Conservation (phyloP, 2,329 filamentous ascomycete genomes). For the Dryadomyces sulphureus region DNA sequence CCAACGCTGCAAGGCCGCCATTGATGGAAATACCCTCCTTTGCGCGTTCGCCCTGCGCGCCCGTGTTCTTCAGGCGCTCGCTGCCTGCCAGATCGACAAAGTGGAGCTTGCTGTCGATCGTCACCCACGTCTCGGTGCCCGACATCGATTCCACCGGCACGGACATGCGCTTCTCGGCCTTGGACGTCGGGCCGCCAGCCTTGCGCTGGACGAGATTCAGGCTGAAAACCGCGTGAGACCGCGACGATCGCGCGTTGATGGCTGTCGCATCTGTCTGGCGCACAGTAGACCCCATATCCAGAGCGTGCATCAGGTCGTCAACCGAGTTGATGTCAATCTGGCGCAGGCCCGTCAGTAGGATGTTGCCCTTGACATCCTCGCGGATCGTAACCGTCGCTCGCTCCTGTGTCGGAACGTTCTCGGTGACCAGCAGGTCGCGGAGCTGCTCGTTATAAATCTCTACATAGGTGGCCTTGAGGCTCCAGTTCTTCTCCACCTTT, state of each 20-base stretch:
- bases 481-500: conserved; percentile 64
- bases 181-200: conserved; percentile 33
- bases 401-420: conserved; percentile 53
- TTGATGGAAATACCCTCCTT: conserved; percentile 98
- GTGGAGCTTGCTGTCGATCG: conserved; percentile 93
- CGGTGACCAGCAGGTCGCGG: conserved; percentile 74
- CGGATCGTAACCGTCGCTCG: conserved; percentile 75
- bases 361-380: conserved; percentile 88
- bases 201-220: conserved; percentile 85
- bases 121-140: conserved; percentile 55
- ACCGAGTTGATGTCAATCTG: conserved; percentile 82
- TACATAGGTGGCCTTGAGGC: conserved; percentile 85
- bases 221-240: conserved; percentile 94
- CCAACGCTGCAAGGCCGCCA: conserved; percentile 80
- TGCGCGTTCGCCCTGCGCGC: conserved; percentile 84
- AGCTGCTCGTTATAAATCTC: conserved; percentile 97
- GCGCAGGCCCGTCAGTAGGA: conserved; percentile 77
- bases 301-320: conserved; percentile 75
- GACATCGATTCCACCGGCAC: conserved; percentile 71
- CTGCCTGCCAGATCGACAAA: conserved; percentile 97
- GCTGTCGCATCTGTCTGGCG: conserved; percentile 94
- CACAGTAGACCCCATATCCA: conserved; percentile 87
- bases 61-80: conserved; percentile 92
- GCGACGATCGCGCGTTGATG: conserved; percentile 93
- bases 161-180: conserved; percentile 71